Evolutionary conservation across 1,284 basidiomycete species (phyloP).

Genomic region (Wallemia mellicola): DNA sequence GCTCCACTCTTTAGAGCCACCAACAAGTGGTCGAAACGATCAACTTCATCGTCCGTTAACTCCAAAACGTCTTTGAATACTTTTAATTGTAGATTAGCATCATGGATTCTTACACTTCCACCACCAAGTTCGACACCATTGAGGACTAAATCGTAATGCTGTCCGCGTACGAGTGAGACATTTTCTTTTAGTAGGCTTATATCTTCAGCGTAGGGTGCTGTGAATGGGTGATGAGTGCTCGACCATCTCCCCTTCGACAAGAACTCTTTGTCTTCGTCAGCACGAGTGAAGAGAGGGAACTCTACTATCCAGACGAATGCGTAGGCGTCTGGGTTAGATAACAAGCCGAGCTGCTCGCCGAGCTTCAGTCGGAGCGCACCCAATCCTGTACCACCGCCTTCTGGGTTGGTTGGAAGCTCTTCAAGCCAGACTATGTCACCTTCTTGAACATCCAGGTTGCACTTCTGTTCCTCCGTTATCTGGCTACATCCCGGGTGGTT

Average conservation of each 20-base stretch:
- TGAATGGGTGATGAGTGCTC: conserved; percentile 80
- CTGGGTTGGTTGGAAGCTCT: conserved; percentile 19
- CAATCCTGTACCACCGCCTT: conserved; percentile 56
- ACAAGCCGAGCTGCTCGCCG: conserved; percentile 27
- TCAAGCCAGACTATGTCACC: conserved; percentile 25
- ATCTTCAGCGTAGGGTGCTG: conserved; percentile 75
- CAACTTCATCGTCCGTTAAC: conserved; percentile 35
- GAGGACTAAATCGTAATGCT: conserved; percentile 91
- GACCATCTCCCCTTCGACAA: conserved; percentile 61
- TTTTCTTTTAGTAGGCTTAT: conserved; percentile 35
- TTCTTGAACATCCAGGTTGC: conserved; percentile 12
- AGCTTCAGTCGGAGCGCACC: conserved; percentile 36
- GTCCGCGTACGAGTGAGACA: conserved; percentile 44
- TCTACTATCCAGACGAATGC: conserved; percentile 84
- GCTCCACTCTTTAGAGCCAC: conserved; percentile 63
- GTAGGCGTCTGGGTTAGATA: conserved; percentile 20
- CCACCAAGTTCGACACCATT: conserved; percentile 83
- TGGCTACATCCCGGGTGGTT: no score
- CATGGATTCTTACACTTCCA: conserved; percentile 73
- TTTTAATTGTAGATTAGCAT: conserved; percentile 50
- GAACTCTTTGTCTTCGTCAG: conserved; percentile 61
- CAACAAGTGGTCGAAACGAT: conserved; percentile 51
- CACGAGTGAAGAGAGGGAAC: conserved; percentile 71
- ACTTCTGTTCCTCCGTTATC: no score
- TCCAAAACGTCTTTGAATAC: conserved; percentile 48